A percentile compares a stretch with the other conserved stretches of the same genome.
These are phyloP conservation scores for Dovyalis caffra DNA, from an alignment of 345 rosid species.

Conservation along the genomic window DNA sequence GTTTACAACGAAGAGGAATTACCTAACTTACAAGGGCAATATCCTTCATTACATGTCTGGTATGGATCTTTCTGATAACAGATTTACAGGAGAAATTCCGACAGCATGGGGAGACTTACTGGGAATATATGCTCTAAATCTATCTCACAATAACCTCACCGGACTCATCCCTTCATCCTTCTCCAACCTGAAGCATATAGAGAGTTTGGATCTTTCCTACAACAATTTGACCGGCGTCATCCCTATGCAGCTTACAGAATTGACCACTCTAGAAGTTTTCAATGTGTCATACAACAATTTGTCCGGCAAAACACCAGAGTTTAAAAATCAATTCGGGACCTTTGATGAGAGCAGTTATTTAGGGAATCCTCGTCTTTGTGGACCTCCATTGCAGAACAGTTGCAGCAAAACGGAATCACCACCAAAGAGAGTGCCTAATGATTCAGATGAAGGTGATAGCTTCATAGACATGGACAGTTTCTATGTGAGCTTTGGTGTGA, in stretches of 20 bases:
- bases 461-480: constrained; percentile 11
- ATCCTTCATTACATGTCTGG: neutral
- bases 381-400: constrained; percentile 7
- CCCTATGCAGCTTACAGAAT: constrained; percentile 20
- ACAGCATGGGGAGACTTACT: neutral
- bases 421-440: neutral
- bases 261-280: constrained; percentile 16
- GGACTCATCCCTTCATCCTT: constrained; percentile 22
- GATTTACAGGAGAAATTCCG: neutral
- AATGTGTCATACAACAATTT: constrained; percentile 39
- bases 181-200: constrained; percentile 25
- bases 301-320: constrained; percentile 17
- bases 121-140: constrained; percentile 4
- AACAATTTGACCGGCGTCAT: constrained; percentile 26
- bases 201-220: constrained; percentile 37
- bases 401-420: neutral
- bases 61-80: neutral
- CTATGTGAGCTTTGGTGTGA: neutral
- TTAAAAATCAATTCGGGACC: constrained; percentile 21
- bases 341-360: constrained; percentile 17
- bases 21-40: neutral
- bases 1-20: neutral
- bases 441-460: neutral
- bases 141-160: constrained; percentile 33
- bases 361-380: constrained; percentile 34